These are phyloP conservation scores for Pilatotrama ljubarskyi DNA, from an alignment of 768 basidiomycete species.

Conservation along the genomic window DNA sequence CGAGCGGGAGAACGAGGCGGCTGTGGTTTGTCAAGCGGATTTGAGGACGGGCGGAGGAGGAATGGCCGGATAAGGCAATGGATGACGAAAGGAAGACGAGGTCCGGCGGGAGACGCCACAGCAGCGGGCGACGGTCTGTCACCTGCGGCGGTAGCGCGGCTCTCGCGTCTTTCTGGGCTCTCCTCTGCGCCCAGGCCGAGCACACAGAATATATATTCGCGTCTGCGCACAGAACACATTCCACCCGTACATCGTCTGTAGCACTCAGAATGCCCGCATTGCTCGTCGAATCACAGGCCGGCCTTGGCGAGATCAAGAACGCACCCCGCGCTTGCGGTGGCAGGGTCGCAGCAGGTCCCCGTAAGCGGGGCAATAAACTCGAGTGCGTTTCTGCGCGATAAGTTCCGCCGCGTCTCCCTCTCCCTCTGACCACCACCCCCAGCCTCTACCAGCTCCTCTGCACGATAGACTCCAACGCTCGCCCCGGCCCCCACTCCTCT, in stretches of 20 bases:
- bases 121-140: not conserved
- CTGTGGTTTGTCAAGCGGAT: not conserved
- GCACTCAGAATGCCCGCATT: conserved; percentile 13
- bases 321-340: conserved; percentile 3
- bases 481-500: not conserved
- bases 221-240: not conserved
- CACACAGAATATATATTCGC: not conserved
- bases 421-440: conserved; percentile 24
- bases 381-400: conserved; percentile 27
- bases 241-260: not conserved
- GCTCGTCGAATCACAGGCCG: conserved; percentile 17
- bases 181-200: not conserved
- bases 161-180: not conserved
- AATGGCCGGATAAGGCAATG: conserved; percentile 8
- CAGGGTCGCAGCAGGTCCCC: conserved; percentile 4
- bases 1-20: not conserved
- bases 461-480: conserved; percentile 15
- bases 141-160: conserved; percentile 12
- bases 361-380: conserved; percentile 23
- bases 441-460: conserved; percentile 26
- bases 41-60: not conserved
- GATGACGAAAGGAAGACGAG: conserved; percentile 14
- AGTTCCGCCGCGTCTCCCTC: conserved; percentile 21
- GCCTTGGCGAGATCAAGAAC: conserved; percentile 16
- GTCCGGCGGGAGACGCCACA: not conserved